Base-by-base conservation (phyloP, 306 rosid genomes). In the Castanea mollissima region DNA sequence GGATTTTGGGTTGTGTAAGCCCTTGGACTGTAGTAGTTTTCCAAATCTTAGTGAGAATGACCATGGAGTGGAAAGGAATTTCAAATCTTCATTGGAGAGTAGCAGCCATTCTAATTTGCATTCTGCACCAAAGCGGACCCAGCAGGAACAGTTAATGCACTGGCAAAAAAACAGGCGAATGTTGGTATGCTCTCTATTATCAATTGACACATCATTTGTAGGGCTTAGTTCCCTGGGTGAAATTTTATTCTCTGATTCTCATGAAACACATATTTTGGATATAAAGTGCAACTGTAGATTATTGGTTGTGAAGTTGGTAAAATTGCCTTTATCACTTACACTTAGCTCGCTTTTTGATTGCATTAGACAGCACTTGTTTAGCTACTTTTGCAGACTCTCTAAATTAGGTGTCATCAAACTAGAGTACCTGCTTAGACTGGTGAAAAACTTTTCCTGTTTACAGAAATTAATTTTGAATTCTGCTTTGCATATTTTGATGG, bases 1-100 rank as follows among this genome's bases (percentile, higher is more conserved):
- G 67, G 97, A 93, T 88, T 93, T 93, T 83, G 98, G 98, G 44
- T 84, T 93, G 87, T 93, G 97, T 71, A 93, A 93, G 79, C 97
- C 97, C 34, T 80, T 93, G 82, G 94, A 92, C 81, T 83, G 90
- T 85, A 91, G 90, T 67, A 89, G 88, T 81, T 89, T 93, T 79
- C 91, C 89, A 6, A 82, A 85, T 82, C 87, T 88, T 52, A 83
- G 76, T 55, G 91, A 85, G 79, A 80, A 78, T 72, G 89, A 76
- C 55, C 67, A 74, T 6, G 77, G 58, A 55, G 54, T 44, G 16
- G 91, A 76, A 74, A 81, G 74, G 55, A 83, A 78, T 55, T 57
- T 46, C n/a, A 75, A 76, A 46, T 71, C 79, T 52, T 38, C 71
- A 0, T 19, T 29, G 41, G 73, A 46, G 6, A 83, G 73, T 69